A percentile compares a stretch with the other conserved stretches of the same genome.
phyloP scores from a whole-genome alignment of 192 early-diverging fungal genomes.

The Obelidium mucronatum region DNA sequence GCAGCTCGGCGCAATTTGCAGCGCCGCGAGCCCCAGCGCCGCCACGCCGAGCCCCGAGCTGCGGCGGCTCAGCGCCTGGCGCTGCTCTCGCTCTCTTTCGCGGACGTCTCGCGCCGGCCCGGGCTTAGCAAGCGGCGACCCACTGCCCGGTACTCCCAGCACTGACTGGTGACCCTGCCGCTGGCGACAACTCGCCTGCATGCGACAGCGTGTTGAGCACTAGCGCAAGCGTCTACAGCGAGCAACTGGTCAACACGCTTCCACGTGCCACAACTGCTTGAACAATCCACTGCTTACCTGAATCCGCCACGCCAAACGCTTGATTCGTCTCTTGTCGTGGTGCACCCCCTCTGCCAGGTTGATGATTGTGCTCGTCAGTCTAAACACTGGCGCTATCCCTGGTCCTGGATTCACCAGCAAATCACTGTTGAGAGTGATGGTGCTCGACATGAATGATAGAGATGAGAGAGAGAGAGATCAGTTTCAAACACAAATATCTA shows the following conservation, averaged over 20 bases:
- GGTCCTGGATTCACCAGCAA: constrained; percentile 26
- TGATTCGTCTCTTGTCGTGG: constrained; percentile 14
- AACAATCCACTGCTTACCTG: constrained; percentile 15
- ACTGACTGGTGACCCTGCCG: no score
- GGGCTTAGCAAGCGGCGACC: no score
- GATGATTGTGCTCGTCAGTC: constrained; percentile 23
- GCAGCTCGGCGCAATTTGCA: neutral
- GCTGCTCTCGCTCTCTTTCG: no score
- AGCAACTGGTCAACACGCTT: neutral
- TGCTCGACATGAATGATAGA: no score
- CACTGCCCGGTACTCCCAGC: neutral
- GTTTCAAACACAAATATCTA: no score
- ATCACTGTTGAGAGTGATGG: constrained; percentile 13
- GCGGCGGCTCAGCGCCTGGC: neutral
- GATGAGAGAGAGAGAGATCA: no score
- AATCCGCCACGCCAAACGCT: constrained; percentile 26
- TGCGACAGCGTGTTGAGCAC: constrained; percentile 19
- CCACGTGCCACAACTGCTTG: neutral
- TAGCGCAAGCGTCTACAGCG: constrained; percentile 6
- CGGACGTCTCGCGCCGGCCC: no score
- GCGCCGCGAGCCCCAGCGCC: no score
- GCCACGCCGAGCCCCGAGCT: neutral
- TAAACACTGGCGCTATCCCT: constrained; percentile 33
- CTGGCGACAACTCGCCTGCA: neutral
- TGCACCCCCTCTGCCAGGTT: constrained; percentile 2